Evolutionary conservation across 2,329 filamentous ascomycete species (phyloP).

Genomic region (Magnaporthiopsis incrustans): DNA sequence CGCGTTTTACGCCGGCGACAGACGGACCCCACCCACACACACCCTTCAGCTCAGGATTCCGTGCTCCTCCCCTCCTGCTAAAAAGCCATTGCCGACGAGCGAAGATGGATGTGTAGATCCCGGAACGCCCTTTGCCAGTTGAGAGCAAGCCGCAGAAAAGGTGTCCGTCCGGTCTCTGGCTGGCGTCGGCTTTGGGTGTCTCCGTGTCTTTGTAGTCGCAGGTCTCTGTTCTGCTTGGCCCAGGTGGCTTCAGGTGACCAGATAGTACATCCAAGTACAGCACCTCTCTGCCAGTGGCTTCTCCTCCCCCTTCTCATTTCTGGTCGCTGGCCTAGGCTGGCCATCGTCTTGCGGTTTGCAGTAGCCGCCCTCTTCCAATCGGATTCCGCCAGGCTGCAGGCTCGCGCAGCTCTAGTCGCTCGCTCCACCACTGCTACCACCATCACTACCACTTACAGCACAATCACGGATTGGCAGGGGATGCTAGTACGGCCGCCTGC

Average conservation of each 20-base stretch:
- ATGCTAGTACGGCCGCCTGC: background rate
- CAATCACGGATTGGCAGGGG: no score
- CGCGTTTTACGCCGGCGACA: background rate
- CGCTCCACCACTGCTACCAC: no score
- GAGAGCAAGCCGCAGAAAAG: no score
- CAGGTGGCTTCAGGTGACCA: no score
- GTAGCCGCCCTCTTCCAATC: no score
- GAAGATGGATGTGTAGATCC: background rate
- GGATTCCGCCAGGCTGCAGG: slow-evolving; percentile 4
- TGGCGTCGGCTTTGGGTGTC: background rate
- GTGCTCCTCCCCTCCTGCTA: background rate
- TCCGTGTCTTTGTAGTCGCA: no score
- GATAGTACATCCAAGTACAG: background rate
- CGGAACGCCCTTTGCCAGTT: no score
- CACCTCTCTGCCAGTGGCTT: background rate
- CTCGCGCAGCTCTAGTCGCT: background rate
- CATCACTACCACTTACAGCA: background rate
- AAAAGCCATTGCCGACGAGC: background rate
- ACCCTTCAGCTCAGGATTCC: background rate
- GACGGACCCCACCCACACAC: background rate
- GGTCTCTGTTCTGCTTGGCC: no score
- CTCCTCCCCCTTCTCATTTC: background rate
- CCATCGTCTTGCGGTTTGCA: no score
- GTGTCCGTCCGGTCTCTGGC: background rate
- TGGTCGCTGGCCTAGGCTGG: no score